Base-by-base conservation (phyloP, 2,329 filamentous ascomycete species). In the Phyllosticta citribraziliensis region DNA sequence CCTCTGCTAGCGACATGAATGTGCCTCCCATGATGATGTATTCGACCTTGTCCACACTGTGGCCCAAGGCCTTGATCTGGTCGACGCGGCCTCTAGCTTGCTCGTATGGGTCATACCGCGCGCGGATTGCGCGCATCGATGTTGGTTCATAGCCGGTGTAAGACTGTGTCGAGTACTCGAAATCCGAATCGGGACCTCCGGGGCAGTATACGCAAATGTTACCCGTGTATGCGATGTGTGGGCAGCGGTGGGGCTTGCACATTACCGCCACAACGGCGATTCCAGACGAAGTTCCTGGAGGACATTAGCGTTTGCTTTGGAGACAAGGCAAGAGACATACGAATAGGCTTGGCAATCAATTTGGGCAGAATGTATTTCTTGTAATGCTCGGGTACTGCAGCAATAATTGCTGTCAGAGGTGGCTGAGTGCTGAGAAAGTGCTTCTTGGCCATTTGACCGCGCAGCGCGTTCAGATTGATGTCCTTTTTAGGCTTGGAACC, bases 1-100 rank as follows among this genome's bases (percentile, higher is more conserved):
- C 86, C 69, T 91, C 86, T 9, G 93, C 83, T 25, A 99, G 77
- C 2, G 93, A 97, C 95, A 99, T 99, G 76, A 99, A 99, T 0
- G 94, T 99, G 66, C 94, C 94, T 63, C 94, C 94, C 94, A 99
- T 99, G 72, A 99, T 96, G 71, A 99, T 99, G 75, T 97, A 99
- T 78, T 99, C 94, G 24, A 99, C 94, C 75, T 99, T 99, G 78
- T 99, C 94, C 55, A 99, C 94, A 54, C 91, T 96, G 75, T 99
- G 94, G 0, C 94, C 94, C 0, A 99, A 82, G 1, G 90, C 89
- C 74, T 96, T 95, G 71, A 99, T 91, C 77, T 99, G 94, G 69
- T 99, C 95, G 5, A 99, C 93, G 67, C 94, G 86, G 52, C 94
- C 94, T 72, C 94, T 84, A 17, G 94, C 94, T 78, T 99, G 94